Conservation (phyloP, 345 rosid species). For the Syzygium oleosum region DNA sequence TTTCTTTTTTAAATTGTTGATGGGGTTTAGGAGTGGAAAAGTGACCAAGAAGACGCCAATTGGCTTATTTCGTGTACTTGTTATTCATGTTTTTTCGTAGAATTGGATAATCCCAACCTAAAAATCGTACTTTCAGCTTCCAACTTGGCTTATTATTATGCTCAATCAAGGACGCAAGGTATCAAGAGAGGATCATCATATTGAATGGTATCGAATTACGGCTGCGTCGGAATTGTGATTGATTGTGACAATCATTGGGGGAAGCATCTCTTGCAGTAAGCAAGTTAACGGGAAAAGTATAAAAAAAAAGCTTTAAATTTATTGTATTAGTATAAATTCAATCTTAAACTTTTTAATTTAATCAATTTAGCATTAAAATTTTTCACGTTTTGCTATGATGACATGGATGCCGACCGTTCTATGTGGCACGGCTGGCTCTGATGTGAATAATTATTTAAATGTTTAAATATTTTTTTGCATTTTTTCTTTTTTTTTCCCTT, state of each 20-base stretch:
- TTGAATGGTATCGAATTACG: background rate
- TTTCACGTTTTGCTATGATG: no score
- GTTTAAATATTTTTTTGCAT: no score
- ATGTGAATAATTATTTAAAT: no score
- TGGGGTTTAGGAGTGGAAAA: background rate
- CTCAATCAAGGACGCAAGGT: background rate
- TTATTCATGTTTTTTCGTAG: background rate
- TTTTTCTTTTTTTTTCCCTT: no score
- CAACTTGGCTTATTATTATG: background rate
- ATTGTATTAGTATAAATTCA: no score
- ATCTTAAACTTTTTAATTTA: no score
- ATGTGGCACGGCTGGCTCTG: no score
- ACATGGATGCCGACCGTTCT: no score
- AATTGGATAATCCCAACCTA: background rate
- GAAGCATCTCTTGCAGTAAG: no score
- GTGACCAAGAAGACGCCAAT: background rate
- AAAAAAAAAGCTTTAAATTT: no score
- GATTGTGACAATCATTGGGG: background rate
- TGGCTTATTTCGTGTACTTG: background rate
- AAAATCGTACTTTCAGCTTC: background rate
- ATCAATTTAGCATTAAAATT: no score
- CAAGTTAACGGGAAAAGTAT: no score
- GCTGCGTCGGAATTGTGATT: background rate
- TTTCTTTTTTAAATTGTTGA: background rate
- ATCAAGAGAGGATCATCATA: background rate